Evolutionary conservation across 2,329 filamentous ascomycete species (phyloP).

Genomic region (Verticillium tricorpus): DNA sequence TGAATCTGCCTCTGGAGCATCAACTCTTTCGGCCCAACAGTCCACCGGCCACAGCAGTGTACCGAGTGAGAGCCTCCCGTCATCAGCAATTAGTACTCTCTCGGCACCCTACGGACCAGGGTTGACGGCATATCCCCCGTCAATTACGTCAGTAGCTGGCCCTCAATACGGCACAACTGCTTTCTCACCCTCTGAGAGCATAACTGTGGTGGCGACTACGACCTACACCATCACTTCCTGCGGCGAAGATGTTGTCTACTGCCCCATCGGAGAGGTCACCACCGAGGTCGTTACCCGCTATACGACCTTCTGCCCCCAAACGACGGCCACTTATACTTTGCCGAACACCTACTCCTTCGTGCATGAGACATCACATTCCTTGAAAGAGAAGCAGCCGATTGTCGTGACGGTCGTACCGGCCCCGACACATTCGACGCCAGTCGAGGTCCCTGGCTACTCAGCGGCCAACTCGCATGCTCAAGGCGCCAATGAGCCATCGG

Average conservation of each 20-base stretch:
- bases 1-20: no score
- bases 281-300: slow-evolving; percentile 61
- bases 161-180: not conserved
- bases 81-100: no score
- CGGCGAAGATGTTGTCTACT: slow-evolving; percentile 30
- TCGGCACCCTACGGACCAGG: no score
- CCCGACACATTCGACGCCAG: not conserved
- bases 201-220: not conserved
- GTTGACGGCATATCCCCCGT: no score
- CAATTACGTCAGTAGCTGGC: no score
- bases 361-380: not conserved
- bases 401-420: not conserved
- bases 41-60: no score
- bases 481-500: no score
- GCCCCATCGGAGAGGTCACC: slow-evolving; percentile 34
- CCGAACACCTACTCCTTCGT: slow-evolving; percentile 27
- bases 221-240: not conserved
- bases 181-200: not conserved
- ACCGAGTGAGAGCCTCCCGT: no score
- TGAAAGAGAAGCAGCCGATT: not conserved
- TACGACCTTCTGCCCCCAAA: slow-evolving; percentile 69
- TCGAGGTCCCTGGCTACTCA: no score
- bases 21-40: no score
- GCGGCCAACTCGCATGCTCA: no score
- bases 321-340: slow-evolving; percentile 42